Conservation (phyloP, 257 asterid genomes). For the Penstemon barbatus region DNA sequence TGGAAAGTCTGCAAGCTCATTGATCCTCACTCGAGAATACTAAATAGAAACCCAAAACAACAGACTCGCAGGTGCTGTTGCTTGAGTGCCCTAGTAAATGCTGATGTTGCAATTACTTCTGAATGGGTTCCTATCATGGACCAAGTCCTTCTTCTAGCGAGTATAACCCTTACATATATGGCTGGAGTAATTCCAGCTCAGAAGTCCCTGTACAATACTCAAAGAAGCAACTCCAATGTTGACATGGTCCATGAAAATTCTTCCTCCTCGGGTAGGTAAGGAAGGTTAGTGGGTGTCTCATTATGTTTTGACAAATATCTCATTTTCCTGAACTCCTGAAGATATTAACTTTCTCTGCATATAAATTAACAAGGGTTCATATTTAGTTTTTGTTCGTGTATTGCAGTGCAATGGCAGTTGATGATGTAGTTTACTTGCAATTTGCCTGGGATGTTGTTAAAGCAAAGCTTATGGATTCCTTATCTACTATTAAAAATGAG, state of each 20-base stretch:
- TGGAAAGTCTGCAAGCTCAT: constrained; percentile 27
- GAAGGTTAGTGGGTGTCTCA: constrained; percentile 50
- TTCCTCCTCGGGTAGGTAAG: constrained; percentile 92
- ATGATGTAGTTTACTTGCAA: constrained; percentile 44
- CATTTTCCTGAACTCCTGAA: background rate
- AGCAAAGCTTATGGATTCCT: constrained; percentile 68
- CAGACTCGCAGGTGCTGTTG: constrained; percentile 43
- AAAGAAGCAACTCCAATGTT: constrained; percentile 35
- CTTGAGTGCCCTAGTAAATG: constrained; percentile 54
- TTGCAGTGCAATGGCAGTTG: constrained; percentile 51
- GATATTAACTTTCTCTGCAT: background rate
- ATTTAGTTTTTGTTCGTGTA: constrained; percentile 18
- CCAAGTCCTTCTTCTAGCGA: constrained; percentile 63
- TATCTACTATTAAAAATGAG: constrained; percentile 44
- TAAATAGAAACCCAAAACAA: constrained; percentile 22
- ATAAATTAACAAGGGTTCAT: constrained; percentile 13
- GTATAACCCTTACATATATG: constrained; percentile 52
- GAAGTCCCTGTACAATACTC: constrained; percentile 36
- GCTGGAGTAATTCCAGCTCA: constrained; percentile 69
- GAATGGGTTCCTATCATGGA: constrained; percentile 70
- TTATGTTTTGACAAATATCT: constrained; percentile 30
- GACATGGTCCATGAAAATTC: constrained; percentile 42
- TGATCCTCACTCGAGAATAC: constrained; percentile 22
- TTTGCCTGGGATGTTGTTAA: constrained; percentile 82
- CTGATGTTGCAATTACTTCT: constrained; percentile 29